Base-by-base conservation (phyloP, 352 stramenopile genomes). In the Globisporangium nodosum region DNA sequence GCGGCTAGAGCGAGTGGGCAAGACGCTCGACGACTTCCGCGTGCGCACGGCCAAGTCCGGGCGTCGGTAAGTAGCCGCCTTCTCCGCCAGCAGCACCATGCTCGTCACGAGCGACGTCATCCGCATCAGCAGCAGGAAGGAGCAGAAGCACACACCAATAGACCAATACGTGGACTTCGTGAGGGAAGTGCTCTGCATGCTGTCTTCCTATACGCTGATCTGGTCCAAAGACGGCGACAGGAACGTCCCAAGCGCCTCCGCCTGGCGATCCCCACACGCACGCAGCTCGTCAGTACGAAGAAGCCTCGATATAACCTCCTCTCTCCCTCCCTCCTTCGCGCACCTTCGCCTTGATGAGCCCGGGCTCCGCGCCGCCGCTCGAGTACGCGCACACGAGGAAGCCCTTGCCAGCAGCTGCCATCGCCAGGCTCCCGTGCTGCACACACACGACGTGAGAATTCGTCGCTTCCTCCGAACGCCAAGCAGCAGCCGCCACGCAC, bases 371-470 rank as follows among this genome's bases (percentile, higher is more conserved):
- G 39, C 85, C 69, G 9, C 66, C 74, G 53, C 64, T 69, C 33
- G 83, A 88, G 67, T 92, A 90, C 3, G 80, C 83, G 65, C 83
- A 92, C 0, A 94, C 63, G 24, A 94, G 58, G 56, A 93, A 94
- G 57, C 64, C 74, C 54, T 87, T 85, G 33, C 83, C 79, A 1
- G 78, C 80, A 18, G 81, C 60, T 2, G 79, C 76, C 52, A 93
- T 85, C 20, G 72, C 85, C 49, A 94, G 50, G 20, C 73, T 69
- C 15, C 79, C 82, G 30, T 61, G 71, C 81, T 91, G 37, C 20
- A 12, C 9, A 13, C 33, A 39, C 24, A 27, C 24, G 24, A 27
- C 24, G 24, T 27, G 24, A 27, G 24, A 27, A 27, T 27, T 3
- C 24, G 24, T 1, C 24, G 24, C 24, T 27, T 27, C 24, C 24